Evolutionary conservation across 1,284 basidiomycete genomes (phyloP), one percentile per base, ranked within the genome.

Genomic region (Fomitiporia mediterranea): DNA sequence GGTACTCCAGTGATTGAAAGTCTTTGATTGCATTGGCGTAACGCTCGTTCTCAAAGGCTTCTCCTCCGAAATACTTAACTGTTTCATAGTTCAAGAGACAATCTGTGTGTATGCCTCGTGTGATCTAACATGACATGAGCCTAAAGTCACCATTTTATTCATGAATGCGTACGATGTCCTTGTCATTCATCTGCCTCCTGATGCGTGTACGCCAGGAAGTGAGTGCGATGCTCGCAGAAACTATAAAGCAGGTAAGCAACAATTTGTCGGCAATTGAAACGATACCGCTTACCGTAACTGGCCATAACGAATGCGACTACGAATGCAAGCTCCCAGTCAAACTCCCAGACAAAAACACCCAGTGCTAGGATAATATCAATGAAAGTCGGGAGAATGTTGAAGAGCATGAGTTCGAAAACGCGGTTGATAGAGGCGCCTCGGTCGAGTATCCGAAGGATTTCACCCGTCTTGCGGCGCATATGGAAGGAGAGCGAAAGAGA

Each of bases 401-500:
- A 94, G 27, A 93, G 69, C 34, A 94, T 70, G 25, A 85, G 72
- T 80, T 86, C 72, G 51, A 76, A 68, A 1, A 74, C 69, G 55
- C 70, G 73, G 64, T 79, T 77, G 65, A 84, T 80, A 1, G 80
- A 78, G 2, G 78, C 73, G 11, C 82, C 82, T 51, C 83, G 74
- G 60, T 83, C 82, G n/a, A 86, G 71, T 59, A 84, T 84, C n/a
- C 83, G 74, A 13, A 85, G 71, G 13, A 85, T 73, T 64, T 86
- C 83, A 30, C 83, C 83, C 2, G 83, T 85, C 71, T 83, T 83
- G 59, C 82, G 80, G 60, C 80, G 81, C 9, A 82, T 86, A 70
- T 94, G 88, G 80, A 89, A 95, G n/a, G 86, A 81, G 63, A 94
- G 84, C 7, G 87, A 89, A 21, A 96, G 80, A 60, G 89, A 88